Evolutionary conservation across 306 rosid genomes (phyloP).

Genomic region (Dalbergia cochinchinensis): DNA sequence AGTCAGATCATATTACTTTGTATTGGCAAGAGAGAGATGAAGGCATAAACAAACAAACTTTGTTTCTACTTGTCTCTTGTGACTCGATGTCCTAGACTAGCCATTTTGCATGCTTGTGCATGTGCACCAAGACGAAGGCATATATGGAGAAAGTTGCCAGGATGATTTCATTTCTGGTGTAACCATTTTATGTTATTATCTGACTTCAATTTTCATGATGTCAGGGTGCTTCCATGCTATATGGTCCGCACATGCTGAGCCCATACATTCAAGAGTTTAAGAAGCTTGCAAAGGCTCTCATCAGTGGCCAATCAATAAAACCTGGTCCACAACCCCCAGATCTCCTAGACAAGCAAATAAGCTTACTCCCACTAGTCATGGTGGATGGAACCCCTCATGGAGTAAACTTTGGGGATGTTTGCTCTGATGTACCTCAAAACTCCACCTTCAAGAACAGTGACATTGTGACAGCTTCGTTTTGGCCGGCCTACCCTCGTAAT

Average conservation of each 20-base stretch:
- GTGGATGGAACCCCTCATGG: conserved; percentile 77
- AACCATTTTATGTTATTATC: background rate
- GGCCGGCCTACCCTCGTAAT: conserved; percentile 94
- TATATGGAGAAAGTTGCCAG: background rate
- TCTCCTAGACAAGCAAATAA: conserved; percentile 73
- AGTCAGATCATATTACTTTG: conserved; percentile 1
- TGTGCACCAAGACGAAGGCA: background rate
- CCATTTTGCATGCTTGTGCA: conserved; percentile 11
- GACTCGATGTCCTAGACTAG: background rate
- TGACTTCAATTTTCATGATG: conserved; percentile 30
- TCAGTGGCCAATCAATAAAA: conserved; percentile 49
- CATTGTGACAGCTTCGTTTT: conserved; percentile 68
- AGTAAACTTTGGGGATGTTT: conserved; percentile 72
- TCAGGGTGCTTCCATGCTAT: conserved; percentile 92
- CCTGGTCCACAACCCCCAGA: conserved; percentile 86
- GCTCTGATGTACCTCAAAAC: conserved; percentile 69
- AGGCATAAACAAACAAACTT: background rate
- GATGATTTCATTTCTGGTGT: background rate
- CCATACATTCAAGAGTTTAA: conserved; percentile 93
- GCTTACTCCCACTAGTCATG: conserved; percentile 82
- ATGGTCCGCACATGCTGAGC: conserved; percentile 85
- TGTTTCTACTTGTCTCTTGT: background rate
- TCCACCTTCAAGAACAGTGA: conserved; percentile 75
- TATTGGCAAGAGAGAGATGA: conserved; percentile 5
- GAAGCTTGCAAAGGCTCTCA: conserved; percentile 79